A percentile compares a stretch with the other conserved stretches of the same genome.
Evolutionary conservation across 164 flowering plant species (phyloP).

Genomic region (Magnolia officinalis): DNA sequence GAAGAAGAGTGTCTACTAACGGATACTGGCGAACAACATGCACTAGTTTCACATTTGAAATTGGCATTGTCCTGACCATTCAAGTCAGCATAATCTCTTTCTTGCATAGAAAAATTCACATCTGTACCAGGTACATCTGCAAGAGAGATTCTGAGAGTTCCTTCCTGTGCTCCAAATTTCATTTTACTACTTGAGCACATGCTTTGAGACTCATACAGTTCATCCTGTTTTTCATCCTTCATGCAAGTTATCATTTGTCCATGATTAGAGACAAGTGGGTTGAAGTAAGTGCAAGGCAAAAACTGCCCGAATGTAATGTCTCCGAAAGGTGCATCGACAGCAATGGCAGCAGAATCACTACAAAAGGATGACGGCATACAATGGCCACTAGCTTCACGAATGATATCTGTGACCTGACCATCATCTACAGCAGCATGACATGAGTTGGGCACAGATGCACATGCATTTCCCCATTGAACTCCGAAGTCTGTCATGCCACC

Average conservation of each 20-base stretch:
- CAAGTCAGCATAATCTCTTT: background rate
- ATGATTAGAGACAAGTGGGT: slow-evolving; percentile 8
- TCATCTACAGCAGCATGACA: slow-evolving; percentile 15
- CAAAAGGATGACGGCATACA: slow-evolving; percentile 7
- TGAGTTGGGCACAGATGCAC: slow-evolving; percentile 15
- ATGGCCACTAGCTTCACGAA: slow-evolving; percentile 16
- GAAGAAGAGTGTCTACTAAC: slow-evolving; percentile 5
- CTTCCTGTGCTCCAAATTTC: slow-evolving; percentile 4
- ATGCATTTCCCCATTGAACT: slow-evolving; percentile 23
- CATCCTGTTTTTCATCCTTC: slow-evolving; percentile 19
- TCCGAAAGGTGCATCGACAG: slow-evolving; percentile 13
- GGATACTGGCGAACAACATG: background rate
- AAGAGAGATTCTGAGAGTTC: background rate
- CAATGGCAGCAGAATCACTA: slow-evolving; percentile 16
- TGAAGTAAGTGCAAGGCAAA: slow-evolving; percentile 4
- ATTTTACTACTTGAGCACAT: background rate
- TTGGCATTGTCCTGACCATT: background rate
- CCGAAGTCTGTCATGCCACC: slow-evolving; percentile 16
- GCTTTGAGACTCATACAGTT: slow-evolving; percentile 12
- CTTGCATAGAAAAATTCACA: background rate
- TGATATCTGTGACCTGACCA: slow-evolving; percentile 23
- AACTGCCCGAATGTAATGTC: slow-evolving; percentile 7
- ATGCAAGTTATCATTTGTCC: slow-evolving; percentile 6
- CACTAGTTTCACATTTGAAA: background rate
- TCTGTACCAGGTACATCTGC: background rate